A percentile compares a stretch with the other conserved stretches of the same genome.
These are phyloP conservation scores for Dactylellina parvicollis DNA, from an alignment of 2,329 filamentous ascomycete genomes.

Conservation along the genomic window DNA sequence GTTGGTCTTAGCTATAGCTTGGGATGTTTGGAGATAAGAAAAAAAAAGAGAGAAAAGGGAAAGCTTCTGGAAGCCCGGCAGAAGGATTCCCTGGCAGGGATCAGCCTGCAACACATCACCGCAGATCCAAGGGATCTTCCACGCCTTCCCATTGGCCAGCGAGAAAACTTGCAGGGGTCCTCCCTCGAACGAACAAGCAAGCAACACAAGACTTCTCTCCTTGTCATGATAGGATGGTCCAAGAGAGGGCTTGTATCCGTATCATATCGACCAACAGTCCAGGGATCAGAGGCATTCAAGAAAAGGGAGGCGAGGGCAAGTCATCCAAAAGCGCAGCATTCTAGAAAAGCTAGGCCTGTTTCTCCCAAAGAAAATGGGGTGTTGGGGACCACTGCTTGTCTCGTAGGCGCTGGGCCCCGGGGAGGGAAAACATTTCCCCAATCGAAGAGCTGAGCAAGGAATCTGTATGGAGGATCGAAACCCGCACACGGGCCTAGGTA, in stretches of 20 bases:
- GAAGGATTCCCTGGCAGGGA: conserved; percentile 39
- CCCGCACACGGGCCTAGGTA: too few species aligned
- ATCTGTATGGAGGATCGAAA: conserved; percentile 22
- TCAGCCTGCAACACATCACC: conserved; percentile 14
- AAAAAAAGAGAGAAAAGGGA: conserved; percentile 26
- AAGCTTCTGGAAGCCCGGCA: conserved; percentile 49
- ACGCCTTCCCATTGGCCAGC: conserved; percentile 20
- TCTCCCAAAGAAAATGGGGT: conserved; percentile 2
- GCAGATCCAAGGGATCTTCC: conserved; percentile 11
- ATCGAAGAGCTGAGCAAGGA: conserved; percentile 14
- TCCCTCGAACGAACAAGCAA: conserved; percentile 1
- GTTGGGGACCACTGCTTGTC: too few species aligned
- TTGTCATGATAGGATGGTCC: conserved; percentile 1
- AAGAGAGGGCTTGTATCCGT: neutral
- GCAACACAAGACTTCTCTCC: neutral
- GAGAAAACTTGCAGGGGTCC: neutral
- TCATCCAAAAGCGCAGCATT: conserved; percentile 29
- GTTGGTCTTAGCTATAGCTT: neutral
- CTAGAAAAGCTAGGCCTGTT: neutral
- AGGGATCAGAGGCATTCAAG: conserved; percentile 10
- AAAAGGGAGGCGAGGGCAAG: conserved; percentile 13
- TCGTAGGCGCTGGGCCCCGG: conserved; percentile 15
- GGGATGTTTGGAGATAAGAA: neutral
- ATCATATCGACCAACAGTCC: neutral
- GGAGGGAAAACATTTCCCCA: conserved; percentile 35